Conservation (phyloP, 257 asterid genomes). For the Plantago major region DNA sequence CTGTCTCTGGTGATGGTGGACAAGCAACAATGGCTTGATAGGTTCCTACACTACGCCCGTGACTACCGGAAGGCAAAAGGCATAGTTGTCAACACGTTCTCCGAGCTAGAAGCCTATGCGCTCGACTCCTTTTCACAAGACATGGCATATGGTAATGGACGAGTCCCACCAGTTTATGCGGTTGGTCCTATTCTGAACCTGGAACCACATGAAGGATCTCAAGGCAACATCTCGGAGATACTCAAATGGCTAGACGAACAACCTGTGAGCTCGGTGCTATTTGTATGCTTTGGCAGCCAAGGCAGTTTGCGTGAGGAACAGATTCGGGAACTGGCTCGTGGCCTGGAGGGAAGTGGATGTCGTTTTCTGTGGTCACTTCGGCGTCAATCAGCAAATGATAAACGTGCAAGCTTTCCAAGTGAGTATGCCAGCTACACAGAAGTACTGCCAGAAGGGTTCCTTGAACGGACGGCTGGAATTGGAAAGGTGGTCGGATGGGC, state of each 20-base stretch:
- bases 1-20: conserved; percentile 43
- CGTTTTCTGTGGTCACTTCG: conserved; percentile 58
- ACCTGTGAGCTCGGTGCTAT: conserved; percentile 36
- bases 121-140: conserved; percentile 29
- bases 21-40: conserved; percentile 34
- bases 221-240: conserved; percentile 2
- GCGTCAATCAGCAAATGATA: conserved; percentile 13
- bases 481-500: conserved; percentile 63
- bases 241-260: conserved; percentile 46
- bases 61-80: conserved; percentile 54
- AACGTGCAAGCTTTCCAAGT: conserved; percentile 33
- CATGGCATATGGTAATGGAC: conserved; percentile 21
- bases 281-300: conserved; percentile 52
- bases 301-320: conserved; percentile 36
- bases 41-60: conserved; percentile 51
- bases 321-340: conserved; percentile 37
- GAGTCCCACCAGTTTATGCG: conserved; percentile 41
- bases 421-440: conserved; percentile 29
- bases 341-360: conserved; percentile 39
- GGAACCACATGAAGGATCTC: conserved; percentile 15
- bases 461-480: conserved; percentile 26
- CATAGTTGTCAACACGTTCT: conserved; percentile 48
- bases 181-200: conserved; percentile 53
- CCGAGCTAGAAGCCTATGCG: conserved; percentile 45
- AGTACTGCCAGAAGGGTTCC: conserved; percentile 49